Conservation (phyloP, 2,329 filamentous ascomycete species). For the Xylariaceae sp. region DNA sequence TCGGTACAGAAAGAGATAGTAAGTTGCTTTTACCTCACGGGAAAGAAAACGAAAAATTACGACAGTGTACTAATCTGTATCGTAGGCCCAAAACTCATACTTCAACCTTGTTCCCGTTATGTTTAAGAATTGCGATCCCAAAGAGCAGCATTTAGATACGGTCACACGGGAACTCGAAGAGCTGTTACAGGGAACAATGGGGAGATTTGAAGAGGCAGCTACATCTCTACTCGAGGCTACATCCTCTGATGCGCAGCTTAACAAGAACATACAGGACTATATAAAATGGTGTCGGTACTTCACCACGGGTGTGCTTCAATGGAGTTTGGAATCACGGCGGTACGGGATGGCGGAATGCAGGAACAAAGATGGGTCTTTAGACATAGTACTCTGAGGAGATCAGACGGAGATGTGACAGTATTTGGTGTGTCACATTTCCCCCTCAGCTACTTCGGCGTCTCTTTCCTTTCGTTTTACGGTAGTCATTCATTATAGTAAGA, state of each 20-base stretch:
- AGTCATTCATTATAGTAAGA: neutral
- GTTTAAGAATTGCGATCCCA: constrained; percentile 27
- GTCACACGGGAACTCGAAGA: constrained; percentile 26
- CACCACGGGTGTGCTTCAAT: constrained; percentile 33
- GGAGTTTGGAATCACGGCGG: constrained; percentile 32
- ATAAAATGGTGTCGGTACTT: constrained; percentile 35
- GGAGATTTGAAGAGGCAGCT: constrained; percentile 28
- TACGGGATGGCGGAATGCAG: constrained; percentile 35
- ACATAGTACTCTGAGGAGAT: constrained; percentile 23
- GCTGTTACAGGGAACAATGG: constrained; percentile 20
- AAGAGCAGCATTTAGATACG: constrained; percentile 20
- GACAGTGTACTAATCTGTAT: constrained; percentile 2
- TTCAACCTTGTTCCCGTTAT: constrained; percentile 33
- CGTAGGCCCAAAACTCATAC: constrained; percentile 31
- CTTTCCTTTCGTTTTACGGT: neutral
- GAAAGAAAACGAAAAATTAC: neutral
- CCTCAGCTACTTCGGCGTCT: neutral
- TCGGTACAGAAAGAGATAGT: constrained; percentile 36
- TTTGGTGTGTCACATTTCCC: neutral
- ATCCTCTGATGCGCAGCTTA: constrained; percentile 19
- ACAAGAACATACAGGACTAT: constrained; percentile 26
- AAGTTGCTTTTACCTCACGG: constrained; percentile 7
- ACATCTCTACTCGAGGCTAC: constrained; percentile 18
- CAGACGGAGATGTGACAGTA: no score
- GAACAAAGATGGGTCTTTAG: constrained; percentile 29